phyloP scores from a whole-genome alignment of 1,284 basidiomycete genomes.

The Nidula niveotomentosa region DNA sequence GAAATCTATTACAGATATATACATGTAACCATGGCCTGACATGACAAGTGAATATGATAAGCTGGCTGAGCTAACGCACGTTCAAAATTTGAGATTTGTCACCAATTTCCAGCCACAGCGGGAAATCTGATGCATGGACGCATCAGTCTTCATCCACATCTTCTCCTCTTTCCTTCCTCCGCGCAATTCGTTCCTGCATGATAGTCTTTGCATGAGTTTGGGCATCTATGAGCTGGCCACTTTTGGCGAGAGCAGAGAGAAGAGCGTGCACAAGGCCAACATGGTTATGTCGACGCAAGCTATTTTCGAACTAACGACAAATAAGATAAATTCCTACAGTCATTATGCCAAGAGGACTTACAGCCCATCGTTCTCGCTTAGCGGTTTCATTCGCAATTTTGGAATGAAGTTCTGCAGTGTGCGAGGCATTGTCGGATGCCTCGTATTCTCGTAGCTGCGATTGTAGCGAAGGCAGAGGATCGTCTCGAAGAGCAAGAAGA shows the following conservation, averaged over 20 bases:
- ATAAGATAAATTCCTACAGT: conserved; percentile 9
- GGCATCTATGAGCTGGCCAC: conserved; percentile 51
- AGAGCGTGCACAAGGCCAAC: conserved; percentile 77
- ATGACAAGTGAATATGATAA: not conserved
- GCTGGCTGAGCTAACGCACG: no score
- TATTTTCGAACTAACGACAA: conserved; percentile 72
- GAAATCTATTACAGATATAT: no score
- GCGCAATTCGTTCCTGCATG: conserved; percentile 54
- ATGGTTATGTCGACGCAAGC: conserved; percentile 80
- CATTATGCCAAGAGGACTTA: conserved; percentile 32
- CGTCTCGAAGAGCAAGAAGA: conserved; percentile 81
- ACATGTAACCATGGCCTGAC: no score
- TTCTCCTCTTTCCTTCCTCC: conserved; percentile 46
- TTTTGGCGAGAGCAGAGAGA: conserved; percentile 66
- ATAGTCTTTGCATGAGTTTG: conserved; percentile 44
- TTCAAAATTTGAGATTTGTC: no score
- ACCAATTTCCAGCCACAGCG: no score
- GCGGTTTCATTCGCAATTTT: conserved; percentile 74
- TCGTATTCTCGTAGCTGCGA: conserved; percentile 50
- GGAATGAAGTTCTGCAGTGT: conserved; percentile 54
- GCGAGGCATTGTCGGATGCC: conserved; percentile 40
- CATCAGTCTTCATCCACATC: conserved; percentile 54
- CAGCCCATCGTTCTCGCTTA: conserved; percentile 81
- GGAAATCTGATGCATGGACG: not conserved
- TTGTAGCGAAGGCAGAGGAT: conserved; percentile 71